Base-by-base conservation (phyloP, 257 asterid genomes). In the Ocimum tenuiflorum region DNA sequence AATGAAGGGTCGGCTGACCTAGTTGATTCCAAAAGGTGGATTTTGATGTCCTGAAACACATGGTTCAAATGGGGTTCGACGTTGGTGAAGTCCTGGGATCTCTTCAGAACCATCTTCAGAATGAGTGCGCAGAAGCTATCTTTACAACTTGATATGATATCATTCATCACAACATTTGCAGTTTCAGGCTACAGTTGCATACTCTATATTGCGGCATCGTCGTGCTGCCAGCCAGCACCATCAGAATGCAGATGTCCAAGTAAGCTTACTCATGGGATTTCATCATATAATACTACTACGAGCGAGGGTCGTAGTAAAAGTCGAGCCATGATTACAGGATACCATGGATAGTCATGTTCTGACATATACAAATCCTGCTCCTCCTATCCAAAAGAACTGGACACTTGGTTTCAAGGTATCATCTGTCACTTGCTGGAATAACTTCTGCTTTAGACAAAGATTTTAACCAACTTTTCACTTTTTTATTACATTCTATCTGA, bases 141-240 rank as follows among this genome's bases (percentile, higher is more conserved):
- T n/a, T n/a, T n/a, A n/a, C n/a, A n/a, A n/a, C n/a, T n/a, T n/a
- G n/a, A n/a, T n/a, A n/a, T n/a, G n/a, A n/a, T n/a, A n/a, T n/a
- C n/a, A n/a, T n/a, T n/a, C n/a, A n/a, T n/a, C n/a, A n/a, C 19
- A 3, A 20, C 38, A 29, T 43, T 22, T 45, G 8, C 18, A 31
- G 20, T 71, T 68, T 35, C 78, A 83, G 94, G 86, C 80, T 42
- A 84, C 85, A 3, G 88, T 78, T 53, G 68, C 85, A 3, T 80
- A 84, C 64, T 66, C 76, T 27, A 60, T 86, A 72, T 27, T 86
- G 73, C 72, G 75, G 69, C 83, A 76, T 50, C 60, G 64, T 57
- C 73, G 67, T 7, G 35, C 77, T 10, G 57, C 49, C 20, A 3
- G 20, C 60, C 43, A 24, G 66, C 46, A 47, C 3, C 20, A 52